Percentiles rank a stretch among this genome's conserved stretches.
These are phyloP conservation scores for Picochlorum sp. DNA, from an alignment of 139 green algal genomes.

Conservation along the genomic window DNA sequence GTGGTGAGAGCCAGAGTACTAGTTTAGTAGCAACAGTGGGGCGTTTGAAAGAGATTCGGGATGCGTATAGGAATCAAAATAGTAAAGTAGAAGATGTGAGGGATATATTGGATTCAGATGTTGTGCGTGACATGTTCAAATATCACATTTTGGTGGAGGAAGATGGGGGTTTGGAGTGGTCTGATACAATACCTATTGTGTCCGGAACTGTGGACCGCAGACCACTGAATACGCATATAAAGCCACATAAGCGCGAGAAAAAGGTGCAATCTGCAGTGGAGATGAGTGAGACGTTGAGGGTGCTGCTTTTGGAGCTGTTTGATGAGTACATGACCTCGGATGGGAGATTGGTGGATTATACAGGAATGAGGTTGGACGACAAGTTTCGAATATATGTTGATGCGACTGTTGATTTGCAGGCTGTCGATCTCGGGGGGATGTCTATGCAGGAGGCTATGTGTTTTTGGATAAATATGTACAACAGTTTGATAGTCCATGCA, in stretches of 20 bases:
- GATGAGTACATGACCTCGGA: conserved; percentile 54
- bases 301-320: conserved; percentile 65
- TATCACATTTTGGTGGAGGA: conserved; percentile 12
- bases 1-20: background rate
- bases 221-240: too few relatives aligned
- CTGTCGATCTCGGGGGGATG: conserved; percentile 53
- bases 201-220: too few relatives aligned
- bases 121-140: background rate
- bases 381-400: conserved; percentile 54
- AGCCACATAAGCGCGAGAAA: too few relatives aligned
- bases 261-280: background rate
- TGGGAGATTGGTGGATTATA: conserved; percentile 61
- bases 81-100: background rate
- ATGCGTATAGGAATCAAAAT: background rate
- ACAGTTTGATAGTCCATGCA: conserved; percentile 77
- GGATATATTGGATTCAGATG: background rate
- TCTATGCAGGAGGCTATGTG: conserved; percentile 40
- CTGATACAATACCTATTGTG: too few relatives aligned
- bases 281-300: conserved; percentile 51
- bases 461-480: conserved; percentile 94
- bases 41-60: background rate
- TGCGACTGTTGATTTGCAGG: conserved; percentile 65
- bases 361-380: conserved; percentile 39
- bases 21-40: background rate
- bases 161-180: conserved; percentile 15